Evolutionary conservation across 768 basidiomycete genomes (phyloP).

Genomic region (Agaricus subrufescens): DNA sequence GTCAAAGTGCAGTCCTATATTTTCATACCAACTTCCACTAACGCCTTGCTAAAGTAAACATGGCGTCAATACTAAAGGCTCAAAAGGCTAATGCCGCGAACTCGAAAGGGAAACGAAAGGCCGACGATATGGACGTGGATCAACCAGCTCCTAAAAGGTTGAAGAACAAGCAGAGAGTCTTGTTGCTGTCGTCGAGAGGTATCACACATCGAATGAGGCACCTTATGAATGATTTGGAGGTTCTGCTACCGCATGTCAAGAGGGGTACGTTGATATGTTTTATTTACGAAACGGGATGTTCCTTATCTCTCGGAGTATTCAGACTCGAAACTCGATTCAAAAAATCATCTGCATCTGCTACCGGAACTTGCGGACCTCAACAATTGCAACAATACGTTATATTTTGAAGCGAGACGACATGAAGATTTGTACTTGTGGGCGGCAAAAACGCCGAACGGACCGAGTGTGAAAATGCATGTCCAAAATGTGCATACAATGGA

Average conservation of each 20-base stretch:
- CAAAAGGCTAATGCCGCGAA: slow-evolving; percentile 55
- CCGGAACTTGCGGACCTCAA: slow-evolving; percentile 96
- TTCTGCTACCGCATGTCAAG: slow-evolving; percentile 89
- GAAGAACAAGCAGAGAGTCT: slow-evolving; percentile 93
- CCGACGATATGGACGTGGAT: slow-evolving; percentile 54
- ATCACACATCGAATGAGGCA: slow-evolving; percentile 96
- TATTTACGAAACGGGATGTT: not conserved
- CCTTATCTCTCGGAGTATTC: slow-evolving; percentile 1
- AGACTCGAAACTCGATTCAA: slow-evolving; percentile 98
- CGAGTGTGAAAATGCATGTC: slow-evolving; percentile 95
- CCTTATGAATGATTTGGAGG: slow-evolving; percentile 91
- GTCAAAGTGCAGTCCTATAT: not conserved
- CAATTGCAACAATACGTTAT: slow-evolving; percentile 96
- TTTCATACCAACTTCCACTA: not conserved
- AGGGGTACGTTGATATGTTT: slow-evolving; percentile 61
- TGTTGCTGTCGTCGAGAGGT: slow-evolving; percentile 89
- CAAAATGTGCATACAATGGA: slow-evolving; percentile 99
- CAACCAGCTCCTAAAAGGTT: slow-evolving; percentile 42
- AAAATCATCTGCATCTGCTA: slow-evolving; percentile 86
- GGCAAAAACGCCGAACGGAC: slow-evolving; percentile 95
- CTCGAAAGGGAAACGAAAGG: slow-evolving; percentile 58
- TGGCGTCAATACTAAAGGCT: slow-evolving; percentile 64
- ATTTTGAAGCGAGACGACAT: slow-evolving; percentile 94
- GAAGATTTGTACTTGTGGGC: slow-evolving; percentile 98
- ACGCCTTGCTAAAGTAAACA: slow-evolving; percentile 18